A percentile compares a stretch with the other conserved stretches of the same genome.
phyloP scores from a whole-genome alignment of 768 basidiomycete species.

The Termitomyces sp. region DNA sequence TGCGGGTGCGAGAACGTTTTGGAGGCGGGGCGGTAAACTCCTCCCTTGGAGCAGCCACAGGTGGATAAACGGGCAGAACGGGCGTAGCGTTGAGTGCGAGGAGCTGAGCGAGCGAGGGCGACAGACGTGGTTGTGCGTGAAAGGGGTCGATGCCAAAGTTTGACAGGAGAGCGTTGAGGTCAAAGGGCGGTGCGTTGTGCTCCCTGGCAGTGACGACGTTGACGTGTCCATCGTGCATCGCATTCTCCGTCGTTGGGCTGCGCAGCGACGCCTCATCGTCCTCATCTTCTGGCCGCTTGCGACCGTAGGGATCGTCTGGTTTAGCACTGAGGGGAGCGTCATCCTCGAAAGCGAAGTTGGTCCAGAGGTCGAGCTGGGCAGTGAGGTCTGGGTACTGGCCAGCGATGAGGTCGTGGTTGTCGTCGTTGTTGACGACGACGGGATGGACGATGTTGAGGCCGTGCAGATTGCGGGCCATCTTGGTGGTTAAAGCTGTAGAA shows the following conservation, averaged over 20 bases:
- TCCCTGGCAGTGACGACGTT: conserved; percentile 47
- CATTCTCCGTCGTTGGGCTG: conserved; percentile 28
- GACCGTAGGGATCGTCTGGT: conserved; percentile 28
- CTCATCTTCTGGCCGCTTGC: conserved; percentile 37
- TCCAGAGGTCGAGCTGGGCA: conserved; percentile 81
- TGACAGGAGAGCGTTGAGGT: conserved; percentile 31
- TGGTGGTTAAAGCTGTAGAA: conserved; percentile 1
- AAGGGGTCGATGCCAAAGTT: conserved; percentile 38
- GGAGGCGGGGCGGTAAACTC: conserved; percentile 20
- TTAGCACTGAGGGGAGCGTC: conserved; percentile 45
- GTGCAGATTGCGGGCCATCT: conserved; percentile 63
- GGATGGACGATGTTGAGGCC: conserved; percentile 79
- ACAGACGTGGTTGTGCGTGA: conserved; percentile 19
- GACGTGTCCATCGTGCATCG: conserved; percentile 49
- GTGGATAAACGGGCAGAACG: conserved; percentile 14
- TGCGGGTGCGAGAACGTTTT: conserved; percentile 56
- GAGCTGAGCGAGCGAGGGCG: conserved; percentile 66
- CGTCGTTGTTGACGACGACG: conserved; percentile 29
- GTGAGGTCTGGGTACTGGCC: conserved; percentile 68
- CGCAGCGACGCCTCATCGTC: conserved; percentile 31
- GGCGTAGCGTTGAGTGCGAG: conserved; percentile 53
- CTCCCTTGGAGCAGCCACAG: conserved; percentile 20
- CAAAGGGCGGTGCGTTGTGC: conserved; percentile 25
- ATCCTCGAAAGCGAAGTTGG: conserved; percentile 75
- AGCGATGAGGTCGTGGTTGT: conserved; percentile 54